A percentile compares a stretch with the other conserved stretches of the same genome.
Evolutionary conservation across 805 yeast genomes (phyloP).

Genomic region (Torulaspora quercuum): DNA sequence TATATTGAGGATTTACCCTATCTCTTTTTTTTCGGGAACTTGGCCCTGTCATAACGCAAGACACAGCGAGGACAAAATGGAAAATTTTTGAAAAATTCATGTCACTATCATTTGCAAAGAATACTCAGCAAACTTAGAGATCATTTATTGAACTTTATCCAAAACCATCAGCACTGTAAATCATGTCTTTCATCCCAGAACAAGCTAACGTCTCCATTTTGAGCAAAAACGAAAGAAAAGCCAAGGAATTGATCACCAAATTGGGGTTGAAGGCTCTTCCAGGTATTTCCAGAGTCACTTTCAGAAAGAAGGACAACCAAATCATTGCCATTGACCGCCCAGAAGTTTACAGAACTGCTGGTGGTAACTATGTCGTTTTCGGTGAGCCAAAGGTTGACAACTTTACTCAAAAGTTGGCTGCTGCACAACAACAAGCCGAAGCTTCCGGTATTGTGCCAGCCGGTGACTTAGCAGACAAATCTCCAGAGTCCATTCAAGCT

Average conservation of each 20-base stretch:
- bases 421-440: constrained; percentile 64
- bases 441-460: constrained; percentile 46
- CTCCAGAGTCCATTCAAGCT: constrained; percentile 77
- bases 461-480: constrained; percentile 51
- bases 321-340: constrained; percentile 89
- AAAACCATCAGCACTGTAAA: constrained; percentile 2
- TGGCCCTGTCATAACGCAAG: no score
- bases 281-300: constrained; percentile 92
- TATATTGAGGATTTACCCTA: no score
- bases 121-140: not conserved
- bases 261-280: constrained; percentile 85
- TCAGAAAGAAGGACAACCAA: constrained; percentile 88
- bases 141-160: constrained; percentile 1
- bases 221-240: constrained; percentile 92
- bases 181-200: constrained; percentile 32
- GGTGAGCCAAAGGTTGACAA: constrained; percentile 98
- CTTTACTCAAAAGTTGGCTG: constrained; percentile 80
- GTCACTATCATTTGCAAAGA: no score
- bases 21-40: not conserved
- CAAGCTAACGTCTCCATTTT: constrained; percentile 51
- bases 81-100: no score
- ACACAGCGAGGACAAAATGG: no score
- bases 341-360: constrained; percentile 90
- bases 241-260: constrained; percentile 84
- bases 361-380: constrained; percentile 91